Evolutionary conservation across 345 rosid species (phyloP).

Genomic region (Nephelium lappaceum): DNA sequence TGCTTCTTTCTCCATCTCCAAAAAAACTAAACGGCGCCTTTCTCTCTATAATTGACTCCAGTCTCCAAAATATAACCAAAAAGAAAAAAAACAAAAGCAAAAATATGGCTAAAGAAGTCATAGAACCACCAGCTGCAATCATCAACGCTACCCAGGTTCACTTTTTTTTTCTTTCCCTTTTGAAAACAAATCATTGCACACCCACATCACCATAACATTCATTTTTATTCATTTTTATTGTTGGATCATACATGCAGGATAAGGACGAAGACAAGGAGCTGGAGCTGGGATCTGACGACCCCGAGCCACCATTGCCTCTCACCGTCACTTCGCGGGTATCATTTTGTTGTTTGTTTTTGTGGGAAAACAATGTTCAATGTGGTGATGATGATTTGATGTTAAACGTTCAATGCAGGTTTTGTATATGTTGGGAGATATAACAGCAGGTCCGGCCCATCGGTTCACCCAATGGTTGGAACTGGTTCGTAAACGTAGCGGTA

Average conservation of each 20-base stretch:
- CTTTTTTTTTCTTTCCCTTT: background rate
- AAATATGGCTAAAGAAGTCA: slow-evolving; percentile 25
- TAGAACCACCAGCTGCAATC: slow-evolving; percentile 22
- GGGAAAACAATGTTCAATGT: background rate
- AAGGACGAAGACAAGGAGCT: slow-evolving; percentile 61
- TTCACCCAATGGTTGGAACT: slow-evolving; percentile 95
- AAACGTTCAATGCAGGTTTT: slow-evolving; percentile 56
- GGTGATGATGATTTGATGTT: background rate
- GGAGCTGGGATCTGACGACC: slow-evolving; percentile 61
- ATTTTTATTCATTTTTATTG: background rate
- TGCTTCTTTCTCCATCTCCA: background rate
- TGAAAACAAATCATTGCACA: slow-evolving; percentile 6
- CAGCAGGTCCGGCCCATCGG: slow-evolving; percentile 80
- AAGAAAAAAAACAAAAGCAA: background rate
- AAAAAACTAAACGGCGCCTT: background rate
- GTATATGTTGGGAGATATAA: slow-evolving; percentile 97
- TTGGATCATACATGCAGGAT: slow-evolving; percentile 51
- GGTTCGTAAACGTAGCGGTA: slow-evolving; percentile 93
- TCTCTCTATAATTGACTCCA: slow-evolving; percentile 21
- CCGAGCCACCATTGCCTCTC: slow-evolving; percentile 71
- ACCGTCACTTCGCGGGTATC: slow-evolving; percentile 94
- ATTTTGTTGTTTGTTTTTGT: slow-evolving; percentile 11
- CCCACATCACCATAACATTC: slow-evolving; percentile 11
- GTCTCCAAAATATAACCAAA: background rate
- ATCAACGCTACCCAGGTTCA: slow-evolving; percentile 26